These are phyloP conservation scores for Globisporangium uncinulatum DNA, from an alignment of 352 stramenopile species.

Conservation along the genomic window DNA sequence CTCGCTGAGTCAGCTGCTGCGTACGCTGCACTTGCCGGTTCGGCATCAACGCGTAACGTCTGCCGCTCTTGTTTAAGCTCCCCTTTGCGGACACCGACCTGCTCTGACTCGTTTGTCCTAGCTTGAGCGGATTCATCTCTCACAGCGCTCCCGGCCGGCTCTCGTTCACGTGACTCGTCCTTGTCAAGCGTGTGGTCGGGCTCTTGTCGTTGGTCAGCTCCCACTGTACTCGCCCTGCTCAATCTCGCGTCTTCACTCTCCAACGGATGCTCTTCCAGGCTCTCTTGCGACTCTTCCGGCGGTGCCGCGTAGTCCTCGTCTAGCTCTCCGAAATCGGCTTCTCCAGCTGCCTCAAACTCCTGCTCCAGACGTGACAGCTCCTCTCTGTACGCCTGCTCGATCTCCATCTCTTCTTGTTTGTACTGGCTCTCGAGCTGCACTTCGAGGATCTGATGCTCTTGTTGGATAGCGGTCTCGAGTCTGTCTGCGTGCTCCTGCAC, in stretches of 20 bases:
- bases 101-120: slow-evolving; percentile 15
- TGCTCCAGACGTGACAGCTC: slow-evolving; percentile 40
- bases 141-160: slow-evolving; percentile 17
- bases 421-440: slow-evolving; percentile 35
- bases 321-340: slow-evolving; percentile 17
- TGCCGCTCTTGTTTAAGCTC: not conserved
- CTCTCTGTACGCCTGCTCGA: slow-evolving; percentile 50
- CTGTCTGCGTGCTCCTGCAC: slow-evolving; percentile 12
- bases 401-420: slow-evolving; percentile 33
- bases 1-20: slow-evolving; percentile 20
- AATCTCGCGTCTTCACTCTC: not conserved
- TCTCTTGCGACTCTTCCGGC: not conserved
- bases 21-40: slow-evolving; percentile 21
- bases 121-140: slow-evolving; percentile 17
- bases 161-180: not conserved
- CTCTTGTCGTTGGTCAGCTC: not conserved
- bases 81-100: slow-evolving; percentile 9
- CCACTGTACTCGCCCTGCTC: not conserved
- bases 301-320: not conserved
- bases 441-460: slow-evolving; percentile 23
- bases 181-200: not conserved
- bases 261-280: slow-evolving; percentile 12
- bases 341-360: slow-evolving; percentile 34
- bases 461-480: slow-evolving; percentile 12
- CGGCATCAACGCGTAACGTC: slow-evolving; percentile 7